Evolutionary conservation across 2,329 filamentous ascomycete genomes (phyloP).

Genomic region (Monilinia fructigena): DNA sequence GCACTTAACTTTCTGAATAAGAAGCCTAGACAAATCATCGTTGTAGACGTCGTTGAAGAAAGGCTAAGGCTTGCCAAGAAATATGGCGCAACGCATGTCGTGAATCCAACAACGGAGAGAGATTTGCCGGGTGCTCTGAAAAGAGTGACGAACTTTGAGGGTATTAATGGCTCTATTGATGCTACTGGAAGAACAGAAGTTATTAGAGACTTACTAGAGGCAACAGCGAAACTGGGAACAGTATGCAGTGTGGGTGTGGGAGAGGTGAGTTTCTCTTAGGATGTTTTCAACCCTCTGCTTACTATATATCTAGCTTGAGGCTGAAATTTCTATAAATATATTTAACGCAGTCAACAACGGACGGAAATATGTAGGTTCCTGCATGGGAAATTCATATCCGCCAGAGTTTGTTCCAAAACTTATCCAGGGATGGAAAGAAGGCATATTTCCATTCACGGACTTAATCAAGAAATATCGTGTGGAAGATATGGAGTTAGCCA

Average conservation of each 20-base stretch:
- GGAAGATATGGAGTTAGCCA: conserved; percentile 29
- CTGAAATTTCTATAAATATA: conserved; percentile 25
- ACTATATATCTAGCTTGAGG: conserved; percentile 11
- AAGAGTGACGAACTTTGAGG: conserved; percentile 25
- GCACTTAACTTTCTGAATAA: conserved; percentile 38
- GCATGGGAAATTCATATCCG: conserved; percentile 32
- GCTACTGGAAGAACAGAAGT: conserved; percentile 28
- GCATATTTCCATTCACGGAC: conserved; percentile 32
- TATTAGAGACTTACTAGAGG: conserved; percentile 26
- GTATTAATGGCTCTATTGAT: conserved; percentile 29
- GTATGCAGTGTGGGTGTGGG: conserved; percentile 32
- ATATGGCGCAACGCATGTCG: conserved; percentile 43
- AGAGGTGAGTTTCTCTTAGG: conserved; percentile 20
- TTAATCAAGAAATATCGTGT: conserved; percentile 28
- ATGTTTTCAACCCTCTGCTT: background rate
- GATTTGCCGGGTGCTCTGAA: conserved; percentile 25
- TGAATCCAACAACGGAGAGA: conserved; percentile 27
- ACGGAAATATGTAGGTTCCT: conserved; percentile 28
- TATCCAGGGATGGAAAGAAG: conserved; percentile 27
- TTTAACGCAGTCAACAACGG: conserved; percentile 30
- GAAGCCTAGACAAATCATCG: conserved; percentile 43
- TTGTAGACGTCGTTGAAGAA: conserved; percentile 46
- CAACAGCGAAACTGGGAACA: conserved; percentile 28
- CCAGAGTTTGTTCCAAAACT: conserved; percentile 31
- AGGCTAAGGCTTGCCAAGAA: conserved; percentile 46